Conservation (phyloP, 2,329 filamentous ascomycete genomes). For the Diaporthe nobilis region DNA sequence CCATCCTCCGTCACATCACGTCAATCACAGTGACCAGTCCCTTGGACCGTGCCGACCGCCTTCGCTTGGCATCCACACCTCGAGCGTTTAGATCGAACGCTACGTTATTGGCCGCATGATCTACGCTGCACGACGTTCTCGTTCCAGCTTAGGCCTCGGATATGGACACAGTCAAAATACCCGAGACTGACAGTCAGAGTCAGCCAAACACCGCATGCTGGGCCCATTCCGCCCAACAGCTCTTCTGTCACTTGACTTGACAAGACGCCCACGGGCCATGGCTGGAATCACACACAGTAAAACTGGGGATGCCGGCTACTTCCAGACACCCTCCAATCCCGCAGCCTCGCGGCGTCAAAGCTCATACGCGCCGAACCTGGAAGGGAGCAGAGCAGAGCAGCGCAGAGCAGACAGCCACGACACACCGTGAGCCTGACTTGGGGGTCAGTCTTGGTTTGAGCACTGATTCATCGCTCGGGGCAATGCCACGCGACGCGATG, state of each 20-base stretch:
- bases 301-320: background rate
- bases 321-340: background rate
- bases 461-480: constrained; percentile 30
- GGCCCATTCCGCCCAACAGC: background rate
- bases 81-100: constrained; percentile 36
- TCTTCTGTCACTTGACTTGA: background rate
- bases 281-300: background rate
- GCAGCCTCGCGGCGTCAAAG: background rate
- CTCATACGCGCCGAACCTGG: background rate
- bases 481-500: constrained; percentile 36
- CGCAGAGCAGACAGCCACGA: background rate
- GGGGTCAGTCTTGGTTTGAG: background rate
- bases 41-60: constrained; percentile 35
- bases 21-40: constrained; percentile 31
- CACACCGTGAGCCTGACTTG: constrained; percentile 21
- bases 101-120: constrained; percentile 40
- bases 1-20: constrained; percentile 17
- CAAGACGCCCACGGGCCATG: background rate
- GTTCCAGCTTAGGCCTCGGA: constrained; percentile 37
- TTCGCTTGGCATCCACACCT: constrained; percentile 37
- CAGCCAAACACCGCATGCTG: background rate
- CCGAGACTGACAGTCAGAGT: background rate
- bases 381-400: background rate
- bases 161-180: constrained; percentile 26
- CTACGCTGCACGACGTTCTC: constrained; percentile 35